phyloP scores from a whole-genome alignment of 257 asterid species.

The Nicotiana tabacum region DNA sequence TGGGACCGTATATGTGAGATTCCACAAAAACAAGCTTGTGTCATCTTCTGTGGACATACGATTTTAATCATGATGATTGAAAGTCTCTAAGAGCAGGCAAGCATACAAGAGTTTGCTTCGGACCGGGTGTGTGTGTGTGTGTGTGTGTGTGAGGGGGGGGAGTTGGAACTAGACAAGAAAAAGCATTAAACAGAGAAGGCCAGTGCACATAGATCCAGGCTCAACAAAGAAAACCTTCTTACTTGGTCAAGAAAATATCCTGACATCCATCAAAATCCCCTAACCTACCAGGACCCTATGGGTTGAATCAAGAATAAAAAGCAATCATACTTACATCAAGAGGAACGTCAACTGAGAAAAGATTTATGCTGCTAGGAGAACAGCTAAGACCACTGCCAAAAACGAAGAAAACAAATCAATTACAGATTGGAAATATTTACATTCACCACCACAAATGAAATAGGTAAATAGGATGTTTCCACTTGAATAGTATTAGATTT shows the following conservation, averaged over 20 bases:
- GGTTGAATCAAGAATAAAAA: background rate
- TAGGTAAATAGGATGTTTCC: background rate
- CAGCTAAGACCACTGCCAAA: conserved; percentile 54
- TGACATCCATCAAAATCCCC: background rate
- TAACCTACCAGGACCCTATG: background rate
- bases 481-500: background rate
- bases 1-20: background rate
- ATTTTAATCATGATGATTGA: background rate
- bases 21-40: background rate
- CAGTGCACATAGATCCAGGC: background rate
- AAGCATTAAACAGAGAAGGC: background rate
- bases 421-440: background rate
- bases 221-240: background rate
- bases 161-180: background rate
- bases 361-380: conserved; percentile 55
- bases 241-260: background rate
- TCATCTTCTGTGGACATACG: background rate
- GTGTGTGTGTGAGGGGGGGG: too few species aligned
- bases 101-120: background rate
- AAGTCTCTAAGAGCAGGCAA: background rate
- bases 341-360: conserved; percentile 56
- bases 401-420: conserved; percentile 7
- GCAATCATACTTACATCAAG: conserved; percentile 42
- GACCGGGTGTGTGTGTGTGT: background rate
- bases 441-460: background rate